Conservation (phyloP, 768 basidiomycete genomes). For the Mrakia hoshinonis region DNA sequence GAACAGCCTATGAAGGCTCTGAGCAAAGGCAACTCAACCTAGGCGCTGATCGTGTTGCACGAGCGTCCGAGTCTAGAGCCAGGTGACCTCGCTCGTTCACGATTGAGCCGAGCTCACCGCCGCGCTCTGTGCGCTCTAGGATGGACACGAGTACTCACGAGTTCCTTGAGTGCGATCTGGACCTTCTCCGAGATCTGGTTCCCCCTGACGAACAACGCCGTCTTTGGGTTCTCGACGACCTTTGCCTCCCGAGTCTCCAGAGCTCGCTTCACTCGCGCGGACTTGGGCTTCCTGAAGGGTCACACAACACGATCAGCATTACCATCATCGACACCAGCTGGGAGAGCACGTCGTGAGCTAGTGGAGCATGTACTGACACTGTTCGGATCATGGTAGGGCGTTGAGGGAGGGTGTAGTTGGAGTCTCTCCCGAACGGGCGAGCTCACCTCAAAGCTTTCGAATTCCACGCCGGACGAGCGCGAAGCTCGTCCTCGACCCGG, state of each 20-base stretch:
- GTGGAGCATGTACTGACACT: not conserved
- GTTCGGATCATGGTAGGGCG: conserved; percentile 6
- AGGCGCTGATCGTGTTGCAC: too few species aligned
- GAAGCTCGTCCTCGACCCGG: not conserved
- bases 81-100: too few species aligned
- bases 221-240: conserved; percentile 73
- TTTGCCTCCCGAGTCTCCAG: conserved; percentile 79
- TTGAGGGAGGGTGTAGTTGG: not conserved
- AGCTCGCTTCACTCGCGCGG: conserved; percentile 86
- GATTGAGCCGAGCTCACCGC: too few species aligned
- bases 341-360: too few species aligned
- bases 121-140: too few species aligned
- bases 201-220: conserved; percentile 81
- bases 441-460: not conserved
- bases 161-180: conserved; percentile 72
- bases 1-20: too few species aligned
- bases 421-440: not conserved
- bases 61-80: too few species aligned
- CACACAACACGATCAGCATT: not conserved
- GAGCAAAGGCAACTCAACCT: too few species aligned
- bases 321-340: not conserved
- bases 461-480: not conserved
- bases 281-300: conserved; percentile 69
- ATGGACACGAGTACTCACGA: conserved; percentile 68
- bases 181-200: conserved; percentile 75